A percentile compares a stretch with the other conserved stretches of the same genome.
phyloP scores from a whole-genome alignment of 2,329 filamentous ascomycete species.

The Paecilomyces sp. region DNA sequence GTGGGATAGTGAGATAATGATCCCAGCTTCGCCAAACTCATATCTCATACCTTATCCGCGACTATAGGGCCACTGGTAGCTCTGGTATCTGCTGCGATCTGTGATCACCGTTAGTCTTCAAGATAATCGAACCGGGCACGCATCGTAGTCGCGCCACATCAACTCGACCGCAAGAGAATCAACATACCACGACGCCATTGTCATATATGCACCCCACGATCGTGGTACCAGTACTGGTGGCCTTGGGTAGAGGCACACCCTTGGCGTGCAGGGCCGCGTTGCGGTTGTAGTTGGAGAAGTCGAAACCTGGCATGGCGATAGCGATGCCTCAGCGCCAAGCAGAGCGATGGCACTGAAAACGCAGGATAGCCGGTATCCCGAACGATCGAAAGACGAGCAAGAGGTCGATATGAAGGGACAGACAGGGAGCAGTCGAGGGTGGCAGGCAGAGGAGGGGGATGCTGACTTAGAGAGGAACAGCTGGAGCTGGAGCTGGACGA shows the following conservation, averaged over 20 bases:
- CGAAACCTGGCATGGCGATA: constrained; percentile 83
- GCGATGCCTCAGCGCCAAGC: constrained; percentile 10
- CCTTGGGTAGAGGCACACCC: constrained; percentile 92
- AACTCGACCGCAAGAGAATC: background rate
- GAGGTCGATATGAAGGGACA: constrained; percentile 25
- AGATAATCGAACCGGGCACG: background rate
- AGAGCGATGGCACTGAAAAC: background rate
- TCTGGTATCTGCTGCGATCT: constrained; percentile 97
- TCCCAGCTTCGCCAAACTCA: background rate
- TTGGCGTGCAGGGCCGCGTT: constrained; percentile 92
- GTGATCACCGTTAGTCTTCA: constrained; percentile 1
- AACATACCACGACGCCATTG: constrained; percentile 82
- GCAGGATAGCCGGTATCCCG: background rate
- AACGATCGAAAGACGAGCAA: background rate
- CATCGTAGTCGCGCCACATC: background rate
- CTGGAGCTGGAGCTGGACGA: constrained; percentile 8
- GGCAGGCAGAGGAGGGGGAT: constrained; percentile 23
- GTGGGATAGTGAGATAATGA: background rate
- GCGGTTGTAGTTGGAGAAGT: constrained; percentile 99
- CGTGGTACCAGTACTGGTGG: constrained; percentile 96
- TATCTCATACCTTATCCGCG: constrained; percentile 71
- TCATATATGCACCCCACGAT: constrained; percentile 97
- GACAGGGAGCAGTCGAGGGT: constrained; percentile 22
- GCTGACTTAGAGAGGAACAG: constrained; percentile 13
- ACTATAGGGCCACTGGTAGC: constrained; percentile 96